phyloP scores from a whole-genome alignment of 1,284 basidiomycete species.

The Ganoderma boninense region DNA sequence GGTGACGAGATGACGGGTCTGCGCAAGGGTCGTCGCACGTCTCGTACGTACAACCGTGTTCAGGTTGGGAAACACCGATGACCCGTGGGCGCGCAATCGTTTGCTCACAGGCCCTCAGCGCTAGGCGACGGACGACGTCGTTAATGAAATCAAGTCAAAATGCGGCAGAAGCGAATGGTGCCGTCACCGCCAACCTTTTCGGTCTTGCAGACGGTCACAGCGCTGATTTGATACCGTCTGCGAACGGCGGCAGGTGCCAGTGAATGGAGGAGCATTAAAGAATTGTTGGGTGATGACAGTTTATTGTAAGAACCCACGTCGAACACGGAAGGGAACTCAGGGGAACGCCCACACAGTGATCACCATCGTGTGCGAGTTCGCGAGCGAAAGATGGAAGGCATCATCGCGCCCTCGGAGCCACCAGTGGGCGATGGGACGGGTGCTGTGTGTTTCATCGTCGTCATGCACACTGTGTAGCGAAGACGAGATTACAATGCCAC shows the following conservation, averaged over 20 bases:
- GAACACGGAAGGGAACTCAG: constrained; percentile 6
- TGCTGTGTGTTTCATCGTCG: constrained; percentile 3
- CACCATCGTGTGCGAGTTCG: neutral
- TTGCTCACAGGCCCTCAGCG: constrained; percentile 2
- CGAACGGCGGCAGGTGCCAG: constrained; percentile 6
- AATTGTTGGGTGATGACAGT: constrained; percentile 8
- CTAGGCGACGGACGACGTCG: constrained; percentile 4
- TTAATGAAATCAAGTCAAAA: constrained; percentile 13
- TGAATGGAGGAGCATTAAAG: neutral
- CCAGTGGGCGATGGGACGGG: neutral
- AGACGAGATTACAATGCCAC: neutral
- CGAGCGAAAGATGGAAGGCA: constrained; percentile 1
- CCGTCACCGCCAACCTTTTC: constrained; percentile 1
- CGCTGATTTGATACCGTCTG: constrained; percentile 2
- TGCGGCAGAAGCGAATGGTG: constrained; percentile 4
- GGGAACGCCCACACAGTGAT: constrained; percentile 2
- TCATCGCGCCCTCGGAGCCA: neutral
- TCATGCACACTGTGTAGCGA: neutral
- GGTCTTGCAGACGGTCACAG: neutral
- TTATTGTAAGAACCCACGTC: constrained; percentile 2
- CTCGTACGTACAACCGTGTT: neutral
- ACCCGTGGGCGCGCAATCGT: neutral
- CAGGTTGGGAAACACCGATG: neutral
- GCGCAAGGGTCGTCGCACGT: neutral
- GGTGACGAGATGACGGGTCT: neutral